Evolutionary conservation across 345 rosid species (phyloP).

Genomic region (Sonneratia alba): DNA sequence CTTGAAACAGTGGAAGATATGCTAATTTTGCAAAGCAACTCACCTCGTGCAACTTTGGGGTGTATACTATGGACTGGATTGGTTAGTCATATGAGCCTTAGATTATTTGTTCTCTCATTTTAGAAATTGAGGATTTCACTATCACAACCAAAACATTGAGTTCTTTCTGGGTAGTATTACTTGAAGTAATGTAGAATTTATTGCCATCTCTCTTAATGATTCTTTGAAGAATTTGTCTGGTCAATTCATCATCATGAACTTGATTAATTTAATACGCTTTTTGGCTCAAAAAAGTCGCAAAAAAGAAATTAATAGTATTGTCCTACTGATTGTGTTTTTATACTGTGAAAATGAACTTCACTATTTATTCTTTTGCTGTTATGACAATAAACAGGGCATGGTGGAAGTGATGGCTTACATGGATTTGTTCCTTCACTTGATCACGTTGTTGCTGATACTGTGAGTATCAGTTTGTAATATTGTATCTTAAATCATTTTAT

Average conservation of each 20-base stretch:
- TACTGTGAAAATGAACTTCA: background rate
- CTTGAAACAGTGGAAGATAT: constrained; percentile 71
- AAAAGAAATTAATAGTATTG: background rate
- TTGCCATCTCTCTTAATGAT: background rate
- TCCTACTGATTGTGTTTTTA: background rate
- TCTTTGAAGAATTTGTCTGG: background rate
- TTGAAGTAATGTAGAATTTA: background rate
- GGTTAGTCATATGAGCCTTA: constrained; percentile 33
- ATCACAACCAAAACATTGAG: background rate
- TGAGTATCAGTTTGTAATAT: constrained; percentile 24
- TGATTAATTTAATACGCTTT: background rate
- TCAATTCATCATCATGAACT: background rate
- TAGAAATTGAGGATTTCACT: background rate
- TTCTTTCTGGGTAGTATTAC: background rate
- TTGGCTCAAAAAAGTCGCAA: background rate
- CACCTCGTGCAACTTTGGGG: constrained; percentile 58
- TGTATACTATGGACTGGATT: constrained; percentile 94
- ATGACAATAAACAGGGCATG: constrained; percentile 55
- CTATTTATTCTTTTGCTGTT: background rate
- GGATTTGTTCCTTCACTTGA: constrained; percentile 98
- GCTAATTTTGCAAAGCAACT: constrained; percentile 79
- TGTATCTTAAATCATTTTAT: background rate
- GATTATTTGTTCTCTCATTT: background rate
- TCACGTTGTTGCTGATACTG: constrained; percentile 82
- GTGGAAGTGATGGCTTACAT: constrained; percentile 99